A percentile compares a stretch with the other conserved stretches of the same genome.
Conservation (phyloP, 345 rosid species). For the Arabis hirsuta region DNA sequence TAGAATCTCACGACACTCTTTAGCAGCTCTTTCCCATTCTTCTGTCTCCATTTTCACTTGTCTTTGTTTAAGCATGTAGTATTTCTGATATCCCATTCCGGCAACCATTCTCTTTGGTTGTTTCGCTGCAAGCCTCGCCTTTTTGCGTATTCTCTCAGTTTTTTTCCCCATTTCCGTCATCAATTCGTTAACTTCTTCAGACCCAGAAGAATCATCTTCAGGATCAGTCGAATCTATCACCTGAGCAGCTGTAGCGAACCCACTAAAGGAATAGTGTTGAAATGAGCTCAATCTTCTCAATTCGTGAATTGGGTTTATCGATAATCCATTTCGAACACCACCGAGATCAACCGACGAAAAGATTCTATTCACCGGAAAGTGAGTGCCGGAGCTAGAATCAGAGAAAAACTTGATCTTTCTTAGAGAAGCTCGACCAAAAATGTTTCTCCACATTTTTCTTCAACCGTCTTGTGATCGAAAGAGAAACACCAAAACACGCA, state of each 20-base stretch:
- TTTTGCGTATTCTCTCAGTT: slow-evolving; percentile 39
- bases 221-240: slow-evolving; percentile 59
- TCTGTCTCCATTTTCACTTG: slow-evolving; percentile 89
- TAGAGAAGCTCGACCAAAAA: slow-evolving; percentile 54
- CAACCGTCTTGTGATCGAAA: slow-evolving; percentile 15
- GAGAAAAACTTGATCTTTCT: slow-evolving; percentile 49
- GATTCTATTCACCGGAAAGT: not conserved
- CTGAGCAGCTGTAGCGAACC: slow-evolving; percentile 65
- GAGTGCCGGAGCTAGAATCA: slow-evolving; percentile 20
- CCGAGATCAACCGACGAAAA: not conserved
- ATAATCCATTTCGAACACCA: slow-evolving; percentile 28
- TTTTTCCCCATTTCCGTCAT: slow-evolving; percentile 51
- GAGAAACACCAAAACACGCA: slow-evolving; percentile 6
- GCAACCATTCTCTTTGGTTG: slow-evolving; percentile 58
- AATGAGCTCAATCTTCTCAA: slow-evolving; percentile 28
- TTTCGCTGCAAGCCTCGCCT: slow-evolving; percentile 37
- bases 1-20: slow-evolving; percentile 83
- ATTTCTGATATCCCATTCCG: slow-evolving; percentile 65
- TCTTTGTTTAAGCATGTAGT: slow-evolving; percentile 56
- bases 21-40: slow-evolving; percentile 90
- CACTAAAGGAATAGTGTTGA: slow-evolving; percentile 35
- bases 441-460: slow-evolving; percentile 73
- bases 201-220: slow-evolving; percentile 73
- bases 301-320: slow-evolving; percentile 35
- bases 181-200: slow-evolving; percentile 69